Evolutionary conservation across 1,284 basidiomycete species (phyloP), one percentile per base, ranked within the genome.

Genomic region (Tranzscheliella williamsii): DNA sequence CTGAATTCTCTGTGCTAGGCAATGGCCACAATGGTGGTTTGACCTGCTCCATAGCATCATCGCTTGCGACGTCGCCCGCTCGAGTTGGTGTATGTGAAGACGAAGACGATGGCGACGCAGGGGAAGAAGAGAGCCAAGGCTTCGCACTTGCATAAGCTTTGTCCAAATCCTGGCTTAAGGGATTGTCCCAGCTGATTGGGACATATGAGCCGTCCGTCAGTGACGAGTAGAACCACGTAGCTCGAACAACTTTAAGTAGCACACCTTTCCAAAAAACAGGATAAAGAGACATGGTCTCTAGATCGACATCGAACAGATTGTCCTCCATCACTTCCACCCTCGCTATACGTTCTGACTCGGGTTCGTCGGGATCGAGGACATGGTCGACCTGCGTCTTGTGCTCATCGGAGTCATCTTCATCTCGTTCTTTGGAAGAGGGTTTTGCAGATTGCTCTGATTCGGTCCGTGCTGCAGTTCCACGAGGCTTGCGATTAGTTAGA

Each of bases 231-330:
- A 79, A 79, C 79, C 79, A 79, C 3, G 71, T 75, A 0, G 72
- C 72, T 2, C 72, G 66, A 4, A 76, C 64, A 12, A 79, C 70
- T 20, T 67, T 62, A 33, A 79, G 73, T 21, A 70, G 57, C 3
- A 65, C 66, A 12, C 78, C 78, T 38, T 71, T 70, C 78, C 78
- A 79, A 38, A 80, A 79, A 35, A 72, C 76, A 2, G 79, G 79
- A 35, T 67, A 78, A 18, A 79, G 61, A 4, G 56, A 56, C 75
- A 73, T 73, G n/a, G 34, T 39, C 17, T 56, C 50, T 27, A 75
- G 44, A 24, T 76, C 72, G 24, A 75, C 75, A 27, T 75, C 73
- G 42, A 74, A 76, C 31, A 76, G 55, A 7, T 51, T 51, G 46
- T 76, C 75, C 53, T 76, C 75, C 45, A 75, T 58, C 9, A 76